phyloP scores from a whole-genome alignment of 1,139 yeast species.

The Pichia sp. region DNA sequence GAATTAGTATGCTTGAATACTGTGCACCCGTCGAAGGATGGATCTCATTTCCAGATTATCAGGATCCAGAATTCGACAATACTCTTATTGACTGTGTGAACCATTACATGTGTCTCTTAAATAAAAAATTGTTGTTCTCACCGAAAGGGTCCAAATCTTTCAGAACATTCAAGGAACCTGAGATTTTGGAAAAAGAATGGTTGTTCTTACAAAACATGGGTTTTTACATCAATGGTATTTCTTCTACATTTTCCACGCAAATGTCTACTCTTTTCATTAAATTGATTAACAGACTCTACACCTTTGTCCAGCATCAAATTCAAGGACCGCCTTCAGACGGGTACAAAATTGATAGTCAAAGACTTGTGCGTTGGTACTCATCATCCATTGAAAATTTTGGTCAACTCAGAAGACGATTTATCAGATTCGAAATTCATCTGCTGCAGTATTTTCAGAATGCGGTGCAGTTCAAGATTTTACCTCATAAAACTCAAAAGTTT shows the following conservation, averaged over 20 bases:
- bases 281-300: conserved; percentile 59
- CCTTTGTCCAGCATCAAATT: conserved; percentile 68
- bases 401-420: conserved; percentile 73
- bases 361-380: conserved; percentile 74
- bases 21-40: conserved; percentile 71
- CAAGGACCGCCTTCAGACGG: conserved; percentile 50
- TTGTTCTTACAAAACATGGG: conserved; percentile 70
- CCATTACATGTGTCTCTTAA: conserved; percentile 63
- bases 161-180: conserved; percentile 88
- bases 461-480: conserved; percentile 57
- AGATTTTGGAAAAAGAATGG: conserved; percentile 78
- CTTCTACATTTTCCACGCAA: conserved; percentile 75
- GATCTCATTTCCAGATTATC: conserved; percentile 55
- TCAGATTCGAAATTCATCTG: conserved; percentile 61
- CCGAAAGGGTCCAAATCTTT: conserved; percentile 55
- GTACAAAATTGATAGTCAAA: conserved; percentile 38
- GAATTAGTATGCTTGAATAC: conserved; percentile 59
- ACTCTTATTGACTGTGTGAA: conserved; percentile 69
- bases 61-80: conserved; percentile 64
- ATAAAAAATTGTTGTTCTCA: conserved; percentile 72
- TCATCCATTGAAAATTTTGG: conserved; percentile 81
- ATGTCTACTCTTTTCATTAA: conserved; percentile 60
- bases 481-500: conserved; percentile 46
- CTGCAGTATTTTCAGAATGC: conserved; percentile 74
- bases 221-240: conserved; percentile 72